Evolutionary conservation across 768 basidiomycete genomes (phyloP), one percentile per base, ranked within the genome.

Genomic region (Russula sp.): DNA sequence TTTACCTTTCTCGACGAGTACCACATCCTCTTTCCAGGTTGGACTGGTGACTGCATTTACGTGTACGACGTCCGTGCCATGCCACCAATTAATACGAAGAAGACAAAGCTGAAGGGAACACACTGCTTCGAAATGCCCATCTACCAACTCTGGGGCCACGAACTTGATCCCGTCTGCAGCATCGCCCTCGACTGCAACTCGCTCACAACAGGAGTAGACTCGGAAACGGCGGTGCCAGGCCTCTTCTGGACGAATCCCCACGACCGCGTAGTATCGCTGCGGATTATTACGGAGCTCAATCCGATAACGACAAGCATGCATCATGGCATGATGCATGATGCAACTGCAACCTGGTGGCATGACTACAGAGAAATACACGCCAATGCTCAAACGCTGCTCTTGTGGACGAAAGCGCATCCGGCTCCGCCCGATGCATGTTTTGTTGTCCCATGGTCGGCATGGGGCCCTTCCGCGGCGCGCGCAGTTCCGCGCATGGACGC

Each of bases 101-200:
- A n/a, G 13, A 18, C 1, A 50, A 63, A 58, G 30, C n/a, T 30
- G 22, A 57, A 58, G 38, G 62, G 62, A 24, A 63, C 62, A 4
- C 62, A 63, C n/a, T 63, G 62, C 56, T 63, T 63, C 38, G 62
- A 63, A 44, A 42, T 57, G 11, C 18, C 38, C 62, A 20, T 52
- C 3, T 10, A 49, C 36, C 48, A 5, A 3, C 14, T 51, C 11
- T 34, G 56, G 24, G 24, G 2, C 13, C 24, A 30, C 10, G 24
- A 56, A 13, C 38, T 18, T 40, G 38, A 18, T 18, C 38, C 38
- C 9, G 28, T 16, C 14, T 42, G 20, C 22, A 52, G 10, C 22
- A 34, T 63, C 30, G 18, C 26, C 50, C 49, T 63, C 28, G 26
- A 49, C 30, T 58, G 49, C 13, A 53, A 62, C 14, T 57, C 62